phyloP scores from a whole-genome alignment of 2,329 filamentous ascomycete genomes.

The Thelonectria blattea region DNA sequence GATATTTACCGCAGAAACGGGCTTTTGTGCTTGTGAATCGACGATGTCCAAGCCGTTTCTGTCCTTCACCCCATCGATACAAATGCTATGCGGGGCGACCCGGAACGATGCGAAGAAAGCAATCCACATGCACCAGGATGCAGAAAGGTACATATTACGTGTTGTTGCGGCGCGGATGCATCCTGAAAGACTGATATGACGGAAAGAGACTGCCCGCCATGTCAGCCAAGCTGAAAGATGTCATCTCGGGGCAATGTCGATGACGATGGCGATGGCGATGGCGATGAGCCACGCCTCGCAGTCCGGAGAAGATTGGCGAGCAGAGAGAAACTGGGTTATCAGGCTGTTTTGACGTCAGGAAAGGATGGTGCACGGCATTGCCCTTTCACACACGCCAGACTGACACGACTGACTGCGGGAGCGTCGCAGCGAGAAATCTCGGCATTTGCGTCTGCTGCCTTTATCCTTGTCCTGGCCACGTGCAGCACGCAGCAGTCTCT shows the following conservation, averaged over 20 bases:
- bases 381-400: no score
- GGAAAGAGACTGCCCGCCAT: not conserved
- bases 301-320: not conserved
- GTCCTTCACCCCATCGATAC: not conserved
- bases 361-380: not conserved
- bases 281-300: not conserved
- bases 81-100: conserved; percentile 8
- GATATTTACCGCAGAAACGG: not conserved
- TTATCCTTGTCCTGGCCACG: conserved; percentile 5
- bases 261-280: not conserved
- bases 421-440: not conserved
- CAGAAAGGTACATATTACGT: conserved; percentile 7
- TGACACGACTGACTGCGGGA: no score
- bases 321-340: not conserved
- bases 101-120: conserved; percentile 10
- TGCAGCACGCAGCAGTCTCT: not conserved
- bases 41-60: not conserved
- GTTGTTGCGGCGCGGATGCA: conserved; percentile 2
- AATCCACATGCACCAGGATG: conserved; percentile 3
- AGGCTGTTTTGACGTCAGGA: not conserved
- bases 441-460: not conserved
- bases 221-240: not conserved
- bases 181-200: not conserved
- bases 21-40: not conserved
- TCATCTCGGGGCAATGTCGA: not conserved